Conservation (phyloP, 106 monocot species). For the Dendrobium chrysotoxum region DNA sequence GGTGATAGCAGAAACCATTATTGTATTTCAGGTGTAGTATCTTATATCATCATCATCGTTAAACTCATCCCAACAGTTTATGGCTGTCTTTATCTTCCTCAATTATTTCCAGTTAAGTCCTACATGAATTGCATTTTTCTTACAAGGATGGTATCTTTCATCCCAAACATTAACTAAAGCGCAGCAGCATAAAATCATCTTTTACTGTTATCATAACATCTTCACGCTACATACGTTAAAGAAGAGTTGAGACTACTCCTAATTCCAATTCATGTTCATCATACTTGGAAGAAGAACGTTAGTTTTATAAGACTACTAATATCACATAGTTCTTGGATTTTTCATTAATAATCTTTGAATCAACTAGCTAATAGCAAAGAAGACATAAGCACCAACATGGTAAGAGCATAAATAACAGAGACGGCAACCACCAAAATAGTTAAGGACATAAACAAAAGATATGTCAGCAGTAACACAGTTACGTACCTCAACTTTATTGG, state of each 20-base stretch:
- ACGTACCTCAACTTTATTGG: conserved; percentile 74
- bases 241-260: neutral
- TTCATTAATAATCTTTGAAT: neutral
- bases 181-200: neutral
- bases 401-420: neutral
- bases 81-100: neutral
- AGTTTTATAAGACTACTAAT: neutral
- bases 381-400: neutral
- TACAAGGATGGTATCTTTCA: neutral
- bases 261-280: neutral
- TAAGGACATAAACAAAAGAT: neutral
- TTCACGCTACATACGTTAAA: neutral
- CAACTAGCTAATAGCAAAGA: neutral
- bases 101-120: neutral
- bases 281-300: neutral
- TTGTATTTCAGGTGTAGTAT: neutral
- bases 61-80: neutral
- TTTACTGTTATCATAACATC: neutral
- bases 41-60: neutral
- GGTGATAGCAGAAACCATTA: neutral
- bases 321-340: neutral
- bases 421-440: neutral
- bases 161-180: neutral
- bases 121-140: neutral
- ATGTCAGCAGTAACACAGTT: neutral